Conservation (phyloP, 1,139 yeast species). For the Yamadazyma blattariae region DNA sequence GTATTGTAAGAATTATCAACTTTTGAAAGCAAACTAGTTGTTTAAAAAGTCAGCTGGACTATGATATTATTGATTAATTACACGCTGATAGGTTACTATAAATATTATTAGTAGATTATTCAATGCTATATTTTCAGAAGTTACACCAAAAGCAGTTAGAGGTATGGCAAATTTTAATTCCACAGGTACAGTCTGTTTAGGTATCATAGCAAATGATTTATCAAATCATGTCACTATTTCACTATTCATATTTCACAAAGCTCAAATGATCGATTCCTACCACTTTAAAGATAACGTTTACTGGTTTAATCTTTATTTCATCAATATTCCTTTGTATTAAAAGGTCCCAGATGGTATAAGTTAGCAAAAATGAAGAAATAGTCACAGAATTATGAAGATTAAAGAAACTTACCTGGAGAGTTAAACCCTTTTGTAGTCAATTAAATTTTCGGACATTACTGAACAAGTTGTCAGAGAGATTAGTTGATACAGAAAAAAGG, state of each 20-base stretch:
- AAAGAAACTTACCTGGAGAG: conserved; percentile 48
- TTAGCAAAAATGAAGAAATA: conserved; percentile 33
- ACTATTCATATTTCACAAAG: conserved; percentile 29
- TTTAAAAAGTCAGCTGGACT: too few relatives aligned
- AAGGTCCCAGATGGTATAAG: conserved; percentile 47
- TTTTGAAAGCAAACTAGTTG: too few relatives aligned
- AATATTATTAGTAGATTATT: conserved; percentile 54
- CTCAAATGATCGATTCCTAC: conserved; percentile 31
- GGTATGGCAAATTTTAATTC: conserved; percentile 50
- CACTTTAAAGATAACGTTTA: conserved; percentile 37
- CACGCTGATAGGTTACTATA: conserved; percentile 55
- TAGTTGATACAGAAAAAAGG: conserved; percentile 29
- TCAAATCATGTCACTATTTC: conserved; percentile 44
- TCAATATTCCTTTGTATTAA: conserved; percentile 38
- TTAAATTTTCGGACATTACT: conserved; percentile 50
- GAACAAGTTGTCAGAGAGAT: conserved; percentile 41
- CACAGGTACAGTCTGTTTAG: conserved; percentile 56
- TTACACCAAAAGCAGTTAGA: conserved; percentile 51
- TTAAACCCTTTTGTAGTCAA: conserved; percentile 50
- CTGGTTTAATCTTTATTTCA: conserved; percentile 38
- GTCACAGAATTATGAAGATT: conserved; percentile 38
- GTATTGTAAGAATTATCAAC: too few relatives aligned
- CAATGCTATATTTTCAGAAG: conserved; percentile 51
- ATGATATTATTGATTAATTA: conserved; percentile 53
- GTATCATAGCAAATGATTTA: conserved; percentile 51